Evolutionary conservation across 371 early-diverging fungal species (phyloP), one percentile per base, ranked within the genome.

Genomic region (Syncephalis plumigaleata): DNA sequence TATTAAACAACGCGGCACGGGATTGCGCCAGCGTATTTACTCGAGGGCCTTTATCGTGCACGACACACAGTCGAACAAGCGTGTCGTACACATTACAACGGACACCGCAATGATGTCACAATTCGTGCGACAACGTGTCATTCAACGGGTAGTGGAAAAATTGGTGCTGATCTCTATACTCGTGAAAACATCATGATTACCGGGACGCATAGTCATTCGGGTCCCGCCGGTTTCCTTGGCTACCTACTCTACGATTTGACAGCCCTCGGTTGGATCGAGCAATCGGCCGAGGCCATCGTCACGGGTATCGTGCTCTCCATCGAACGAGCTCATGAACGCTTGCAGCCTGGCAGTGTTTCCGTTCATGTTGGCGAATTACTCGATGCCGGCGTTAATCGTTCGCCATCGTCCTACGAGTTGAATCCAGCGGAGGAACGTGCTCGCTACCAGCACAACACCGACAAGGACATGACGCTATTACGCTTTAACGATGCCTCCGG

Each of bases 161-260:
- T 59, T 49, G 42, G 50, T 39, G 31, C 31, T 11, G 22, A 44
- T 27, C 23, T 54, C 1, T 68, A 59, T 31, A 62, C 57, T 5
- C 61, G 59, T 23, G 48, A 66, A 11, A 80, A 80, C 55, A 58
- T 80, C 20, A 67, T 73, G 69, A 50, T 78, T 5, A 71, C 75
- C 1, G 73, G 72, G 26, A 78, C 75, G 9, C 80, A 80, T 57
- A 70, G 74, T 5, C 80, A 80, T 48, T 63, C 67, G 44, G 63
- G 63, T 2, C 58, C 66, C 51, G 71, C 59, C 36, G 65, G 69
- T 11, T 71, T 57, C 40, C 43, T 65, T 5, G 62, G 73, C 48
- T 58, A 72, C 39, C 24, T 45, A 9, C 36, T 61, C 40, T 48
- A 51, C 51, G 42, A 45, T 44, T 21, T 62, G 2, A 54, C 47